phyloP scores from a whole-genome alignment of 2,329 filamentous ascomycete genomes.

The Diplodia intermedia region DNA sequence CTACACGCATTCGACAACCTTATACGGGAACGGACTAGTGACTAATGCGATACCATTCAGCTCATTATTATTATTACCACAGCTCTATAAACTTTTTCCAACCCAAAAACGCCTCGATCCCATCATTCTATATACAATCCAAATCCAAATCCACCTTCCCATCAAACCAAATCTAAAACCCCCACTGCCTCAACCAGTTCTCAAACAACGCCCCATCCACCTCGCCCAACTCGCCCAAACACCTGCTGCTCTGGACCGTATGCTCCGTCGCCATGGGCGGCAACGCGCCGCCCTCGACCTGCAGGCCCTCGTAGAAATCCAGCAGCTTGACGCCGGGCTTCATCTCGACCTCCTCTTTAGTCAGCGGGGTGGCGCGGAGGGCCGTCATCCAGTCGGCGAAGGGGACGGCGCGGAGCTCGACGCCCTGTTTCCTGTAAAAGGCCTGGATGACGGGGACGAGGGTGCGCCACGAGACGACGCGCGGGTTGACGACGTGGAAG shows the following conservation, averaged over 20 bases:
- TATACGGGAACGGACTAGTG: too few relatives aligned
- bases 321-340: constrained; percentile 35
- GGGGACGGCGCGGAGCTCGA: constrained; percentile 5
- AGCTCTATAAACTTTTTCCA: background rate
- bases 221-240: constrained; percentile 14
- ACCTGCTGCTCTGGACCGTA: constrained; percentile 11
- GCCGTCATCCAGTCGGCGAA: constrained; percentile 31
- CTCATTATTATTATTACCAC: background rate
- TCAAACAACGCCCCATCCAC: constrained; percentile 29
- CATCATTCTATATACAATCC: background rate
- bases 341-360: constrained; percentile 27
- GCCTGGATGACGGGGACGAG: constrained; percentile 26
- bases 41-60: too few relatives aligned
- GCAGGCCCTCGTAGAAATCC: constrained; percentile 34
- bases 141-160: background rate
- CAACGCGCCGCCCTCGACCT: constrained; percentile 14
- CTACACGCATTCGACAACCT: too few relatives aligned
- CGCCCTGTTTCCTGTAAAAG: constrained; percentile 5
- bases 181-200: constrained; percentile 31
- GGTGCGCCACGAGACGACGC: constrained; percentile 27
- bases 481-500: constrained; percentile 33
- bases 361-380: constrained; percentile 30
- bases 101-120: background rate
- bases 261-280: constrained; percentile 23
- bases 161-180: constrained; percentile 7